These are phyloP conservation scores for Ciborinia camelliae DNA, from an alignment of 2,329 filamentous ascomycete species.

Conservation along the genomic window DNA sequence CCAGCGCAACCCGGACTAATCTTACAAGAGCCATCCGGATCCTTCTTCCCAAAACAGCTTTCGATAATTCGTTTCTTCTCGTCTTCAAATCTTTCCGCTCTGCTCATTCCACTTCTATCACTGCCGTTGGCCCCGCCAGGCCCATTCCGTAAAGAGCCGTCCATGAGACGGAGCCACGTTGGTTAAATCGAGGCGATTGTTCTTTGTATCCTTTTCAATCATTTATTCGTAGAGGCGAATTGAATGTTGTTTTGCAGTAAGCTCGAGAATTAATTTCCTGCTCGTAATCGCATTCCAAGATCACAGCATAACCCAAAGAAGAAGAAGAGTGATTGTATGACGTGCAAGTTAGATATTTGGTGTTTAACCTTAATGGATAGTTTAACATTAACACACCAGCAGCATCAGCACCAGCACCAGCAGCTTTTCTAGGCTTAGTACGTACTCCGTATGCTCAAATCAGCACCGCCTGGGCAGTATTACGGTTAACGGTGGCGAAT, in stretches of 20 bases:
- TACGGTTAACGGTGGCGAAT: constrained; percentile 15
- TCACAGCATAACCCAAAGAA: neutral
- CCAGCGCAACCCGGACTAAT: constrained; percentile 14
- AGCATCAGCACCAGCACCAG: too few species aligned
- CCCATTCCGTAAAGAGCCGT: constrained; percentile 36
- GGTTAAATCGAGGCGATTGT: constrained; percentile 14
- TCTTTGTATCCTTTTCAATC: constrained; percentile 17
- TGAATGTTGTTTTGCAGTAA: constrained; percentile 4
- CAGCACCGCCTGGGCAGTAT: neutral
- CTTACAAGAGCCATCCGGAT: constrained; percentile 78
- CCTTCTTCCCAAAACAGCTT: constrained; percentile 89
- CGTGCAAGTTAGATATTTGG: constrained; percentile 8
- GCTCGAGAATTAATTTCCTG: constrained; percentile 12
- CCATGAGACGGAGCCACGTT: constrained; percentile 39
- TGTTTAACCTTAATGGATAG: too few species aligned
- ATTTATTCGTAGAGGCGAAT: constrained; percentile 13
- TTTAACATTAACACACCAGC: too few species aligned
- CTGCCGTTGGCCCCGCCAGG: constrained; percentile 35
- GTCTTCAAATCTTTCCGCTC: constrained; percentile 88
- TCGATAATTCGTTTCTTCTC: constrained; percentile 94
- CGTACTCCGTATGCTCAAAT: too few species aligned
- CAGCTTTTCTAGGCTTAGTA: too few species aligned
- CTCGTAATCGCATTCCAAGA: neutral
- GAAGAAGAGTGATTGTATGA: neutral
- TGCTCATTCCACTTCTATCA: constrained; percentile 32